Evolutionary conservation across 2,329 filamentous ascomycete species (phyloP), one percentile per base, ranked within the genome.

Genomic region (Furcasterigmium sp.): DNA sequence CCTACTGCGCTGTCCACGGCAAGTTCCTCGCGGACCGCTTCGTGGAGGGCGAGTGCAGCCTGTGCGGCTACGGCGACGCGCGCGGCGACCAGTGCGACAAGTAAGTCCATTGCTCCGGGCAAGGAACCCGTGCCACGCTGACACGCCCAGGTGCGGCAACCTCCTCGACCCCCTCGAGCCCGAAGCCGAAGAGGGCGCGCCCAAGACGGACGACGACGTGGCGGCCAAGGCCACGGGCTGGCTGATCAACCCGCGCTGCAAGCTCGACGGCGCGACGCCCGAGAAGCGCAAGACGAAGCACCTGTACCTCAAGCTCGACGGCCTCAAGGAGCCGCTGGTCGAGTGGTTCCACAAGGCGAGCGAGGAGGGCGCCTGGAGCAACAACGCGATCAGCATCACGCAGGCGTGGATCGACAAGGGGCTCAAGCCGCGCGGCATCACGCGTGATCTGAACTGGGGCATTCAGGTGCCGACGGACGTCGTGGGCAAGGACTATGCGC

Each of bases 381-480:
- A 77, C 41, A 93, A 91, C 59, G 84, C 84, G 42, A 70, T 82
- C 46, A 75, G 79, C 50, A 93, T 93, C 54, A 91, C 87, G 14
- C 78, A 87, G 57, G 81, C 82, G 5, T 93, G 88, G 88, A 69
- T 94, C 48, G 81, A 84, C 46, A 84, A 91, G 70, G 91, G 91
- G 6, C 70, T 97, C 45, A 84, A 91, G 62, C 83, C 85, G 39
- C 83, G 91, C 54, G 88, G 87, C 51, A 97, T 97, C 61, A 95
- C 91, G 11, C 75, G 91, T 62, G 91, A 97, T 70, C 72, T 96
- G 47, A 91, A 87, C 62, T 96, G 91, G 91, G 91, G 91, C 58
- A 75, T 78, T 14, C 75, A 75, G 4, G 74, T 80, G 37, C 75
- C 72, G 26, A 62, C 59, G n/a, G 60, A 63, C 38, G 53, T 74